Evolutionary conservation across 2,329 filamentous ascomycete species (phyloP).

Genomic region (Calonectria honghensis): DNA sequence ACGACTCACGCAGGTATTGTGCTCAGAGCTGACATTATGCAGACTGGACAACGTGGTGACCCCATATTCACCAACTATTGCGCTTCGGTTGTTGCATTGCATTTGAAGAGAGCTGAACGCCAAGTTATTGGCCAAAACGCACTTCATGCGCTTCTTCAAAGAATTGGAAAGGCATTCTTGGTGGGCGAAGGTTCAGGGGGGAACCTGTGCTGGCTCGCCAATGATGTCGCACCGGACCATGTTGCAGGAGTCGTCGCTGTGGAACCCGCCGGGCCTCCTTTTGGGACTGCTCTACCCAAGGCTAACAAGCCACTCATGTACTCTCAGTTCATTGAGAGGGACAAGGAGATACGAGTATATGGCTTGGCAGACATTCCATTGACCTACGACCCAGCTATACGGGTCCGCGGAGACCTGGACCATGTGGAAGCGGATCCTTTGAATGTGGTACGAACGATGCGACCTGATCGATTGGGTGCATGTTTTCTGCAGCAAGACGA

Average conservation of each 20-base stretch:
- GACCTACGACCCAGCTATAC: conserved; percentile 63
- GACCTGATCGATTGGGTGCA: conserved; percentile 42
- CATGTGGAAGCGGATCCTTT: conserved; percentile 38
- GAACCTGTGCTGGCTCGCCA: conserved; percentile 67
- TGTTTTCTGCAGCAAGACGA: conserved; percentile 50
- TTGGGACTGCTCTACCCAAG: conserved; percentile 53
- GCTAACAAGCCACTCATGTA: conserved; percentile 44
- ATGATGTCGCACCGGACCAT: conserved; percentile 68
- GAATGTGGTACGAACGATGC: conserved; percentile 38
- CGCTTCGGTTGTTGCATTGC: conserved; percentile 63
- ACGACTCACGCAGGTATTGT: not conserved
- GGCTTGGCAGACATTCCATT: conserved; percentile 66
- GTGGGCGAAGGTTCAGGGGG: conserved; percentile 71
- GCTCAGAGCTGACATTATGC: conserved; percentile 13
- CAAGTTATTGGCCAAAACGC: conserved; percentile 59
- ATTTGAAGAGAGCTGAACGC: conserved; percentile 54
- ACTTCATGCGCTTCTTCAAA: conserved; percentile 64
- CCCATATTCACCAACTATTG: conserved; percentile 69
- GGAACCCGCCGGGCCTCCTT: conserved; percentile 73
- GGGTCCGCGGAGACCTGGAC: conserved; percentile 39
- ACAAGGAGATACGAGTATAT: conserved; percentile 59
- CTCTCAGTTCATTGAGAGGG: conserved; percentile 49
- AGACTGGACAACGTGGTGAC: conserved; percentile 65
- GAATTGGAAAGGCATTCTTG: conserved; percentile 64
- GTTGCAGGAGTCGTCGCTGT: conserved; percentile 70